Evolutionary conservation across 163 green algal genomes (phyloP), one percentile per base, ranked within the genome.

Genomic region (Smithsoniella earleae): DNA sequence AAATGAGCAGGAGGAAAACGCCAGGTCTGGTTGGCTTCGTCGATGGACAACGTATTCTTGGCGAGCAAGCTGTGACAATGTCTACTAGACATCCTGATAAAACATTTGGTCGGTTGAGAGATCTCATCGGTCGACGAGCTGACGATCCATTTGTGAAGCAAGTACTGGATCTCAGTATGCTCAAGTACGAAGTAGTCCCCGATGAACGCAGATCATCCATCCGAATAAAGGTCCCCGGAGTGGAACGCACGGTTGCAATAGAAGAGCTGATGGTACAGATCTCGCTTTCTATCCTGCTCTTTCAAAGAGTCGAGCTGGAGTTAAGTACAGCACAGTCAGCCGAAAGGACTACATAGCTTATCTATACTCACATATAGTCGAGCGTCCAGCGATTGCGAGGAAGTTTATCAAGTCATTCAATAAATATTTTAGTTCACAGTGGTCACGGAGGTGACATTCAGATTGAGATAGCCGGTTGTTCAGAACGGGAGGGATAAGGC

Each of bases 1-100:
- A 99, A 75, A 93, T 97, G 80, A 91, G 77, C 74, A 96, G 93
- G 76, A 79, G 94, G 16, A 96, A 96, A 77, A 90, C 90, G 0
- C 85, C 91, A 3, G 85, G 90, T 8, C 62, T 91, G 10, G 90
- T 98, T 10, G 90, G 84, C 4, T 91, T 96, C 66, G 76, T 90
- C 6, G 81, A 90, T 31, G 88, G 87, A 1, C 89, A 96, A 25
- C 83, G 93, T 6, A 76, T 95, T 28, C 75, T 96, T 20, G 91
- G 89, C 6, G 91, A 96, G 77, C 87, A 95, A 75, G 91, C 89
- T n/a, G 86, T 81, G 20, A 83, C 84, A 1, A 77, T 96, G 13
- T 73, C 77, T 0, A 80, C 84, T 0, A 78, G 89, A 4, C 90
- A 88, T 78, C 91, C 91, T 10, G 82, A 89, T 8, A 74, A 63